Evolutionary conservation across 441 rosid species (phyloP).

Genomic region (Adansonia grandidieri): DNA sequence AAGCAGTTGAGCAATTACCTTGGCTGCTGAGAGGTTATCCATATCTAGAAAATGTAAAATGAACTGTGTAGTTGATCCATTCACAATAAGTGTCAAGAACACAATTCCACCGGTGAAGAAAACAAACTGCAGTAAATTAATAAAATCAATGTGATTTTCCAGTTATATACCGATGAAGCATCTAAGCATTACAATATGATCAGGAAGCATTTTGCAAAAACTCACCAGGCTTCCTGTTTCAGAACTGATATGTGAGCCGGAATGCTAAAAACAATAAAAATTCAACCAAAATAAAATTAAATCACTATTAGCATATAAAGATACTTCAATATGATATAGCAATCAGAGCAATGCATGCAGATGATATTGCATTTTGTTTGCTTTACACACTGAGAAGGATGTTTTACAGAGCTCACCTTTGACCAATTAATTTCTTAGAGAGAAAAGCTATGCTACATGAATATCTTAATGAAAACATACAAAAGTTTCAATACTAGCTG

Average conservation of each 20-base stretch:
- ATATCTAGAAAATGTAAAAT: constrained; percentile 67
- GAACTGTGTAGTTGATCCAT: constrained; percentile 90
- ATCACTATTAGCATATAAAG: neutral
- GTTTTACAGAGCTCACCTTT: neutral
- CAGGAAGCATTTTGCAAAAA: constrained; percentile 28
- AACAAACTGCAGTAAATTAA: constrained; percentile 60
- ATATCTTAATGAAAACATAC: neutral
- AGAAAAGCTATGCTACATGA: constrained; percentile 9
- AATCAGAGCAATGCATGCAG: constrained; percentile 7
- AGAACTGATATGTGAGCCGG: constrained; percentile 59
- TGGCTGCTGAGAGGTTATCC: constrained; percentile 71
- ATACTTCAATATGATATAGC: constrained; percentile 20
- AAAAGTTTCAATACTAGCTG: neutral
- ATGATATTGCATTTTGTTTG: neutral
- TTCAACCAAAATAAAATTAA: constrained; percentile 24
- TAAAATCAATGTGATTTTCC: constrained; percentile 4
- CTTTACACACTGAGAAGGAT: neutral
- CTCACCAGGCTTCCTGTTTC: constrained; percentile 86
- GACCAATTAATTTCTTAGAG: neutral
- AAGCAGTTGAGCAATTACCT: constrained; percentile 54
- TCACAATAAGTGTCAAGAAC: constrained; percentile 81
- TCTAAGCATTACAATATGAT: constrained; percentile 13
- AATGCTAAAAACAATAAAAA: constrained; percentile 50
- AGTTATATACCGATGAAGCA: constrained; percentile 16
- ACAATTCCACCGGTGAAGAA: constrained; percentile 97